Evolutionary conservation across 129 eudicot species (phyloP).

Genomic region (Apium graveolens): DNA sequence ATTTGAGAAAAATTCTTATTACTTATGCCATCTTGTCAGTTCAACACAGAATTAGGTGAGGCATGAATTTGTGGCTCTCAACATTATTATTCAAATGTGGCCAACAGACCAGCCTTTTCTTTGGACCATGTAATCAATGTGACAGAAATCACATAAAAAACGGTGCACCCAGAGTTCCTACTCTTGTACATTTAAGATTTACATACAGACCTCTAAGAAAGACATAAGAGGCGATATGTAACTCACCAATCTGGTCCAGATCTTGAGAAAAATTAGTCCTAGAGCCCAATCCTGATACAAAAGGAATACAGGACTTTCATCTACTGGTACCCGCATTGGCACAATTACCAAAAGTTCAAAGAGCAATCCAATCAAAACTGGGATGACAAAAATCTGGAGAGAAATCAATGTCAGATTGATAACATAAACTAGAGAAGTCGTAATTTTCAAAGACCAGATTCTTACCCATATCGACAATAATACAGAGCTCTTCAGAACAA

Average conservation of each 20-base stretch:
- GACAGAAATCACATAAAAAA: background rate
- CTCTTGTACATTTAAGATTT: background rate
- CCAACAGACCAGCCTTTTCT: background rate
- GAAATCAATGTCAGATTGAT: background rate
- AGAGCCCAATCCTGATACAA: conserved; percentile 96
- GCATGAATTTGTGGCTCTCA: background rate
- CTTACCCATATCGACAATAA: conserved; percentile 88
- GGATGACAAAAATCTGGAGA: conserved; percentile 75
- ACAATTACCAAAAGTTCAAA: conserved; percentile 89
- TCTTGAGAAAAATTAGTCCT: conserved; percentile 79
- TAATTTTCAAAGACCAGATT: background rate
- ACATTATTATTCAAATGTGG: background rate
- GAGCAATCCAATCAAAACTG: conserved; percentile 73
- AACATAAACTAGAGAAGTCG: background rate
- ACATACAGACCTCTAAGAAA: background rate
- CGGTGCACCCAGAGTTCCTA: background rate
- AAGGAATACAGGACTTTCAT: conserved; percentile 90
- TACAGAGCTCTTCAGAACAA: conserved; percentile 70
- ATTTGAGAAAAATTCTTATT: background rate
- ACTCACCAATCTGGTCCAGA: conserved; percentile 94
- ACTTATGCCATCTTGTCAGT: background rate
- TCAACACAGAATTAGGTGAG: background rate
- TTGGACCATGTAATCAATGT: background rate
- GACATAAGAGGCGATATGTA: background rate
- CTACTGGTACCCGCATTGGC: conserved; percentile 90